Base-by-base conservation (phyloP, 1,139 yeast species). In the Taiozyma sp. region DNA sequence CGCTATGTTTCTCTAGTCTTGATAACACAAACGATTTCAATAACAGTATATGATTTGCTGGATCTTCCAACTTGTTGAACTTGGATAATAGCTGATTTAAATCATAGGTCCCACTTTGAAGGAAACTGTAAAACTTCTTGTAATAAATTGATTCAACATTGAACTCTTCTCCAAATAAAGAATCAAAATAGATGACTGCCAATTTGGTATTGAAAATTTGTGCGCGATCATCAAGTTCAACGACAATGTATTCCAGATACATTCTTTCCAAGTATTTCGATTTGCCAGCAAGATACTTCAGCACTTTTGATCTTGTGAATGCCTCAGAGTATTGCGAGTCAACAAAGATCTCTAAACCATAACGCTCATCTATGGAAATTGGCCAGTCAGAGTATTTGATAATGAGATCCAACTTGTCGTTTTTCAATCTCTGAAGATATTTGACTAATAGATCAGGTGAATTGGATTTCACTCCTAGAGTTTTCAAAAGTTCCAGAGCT, bases 211-310 rank as follows among this genome's bases (percentile, higher is more conserved):
- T 79, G 44, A 77, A 69, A 34, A 63, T 62, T 19, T 79, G 71
- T 9, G 80, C 73, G 28, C 70, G 60, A 39, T 77, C 78, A 2
- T 69, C 63, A 37, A 71, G 63, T 13, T 73, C 73, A 48, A 69
- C 75, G 9, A 80, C 70, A 29, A 83, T 64, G 60, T 80, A 82
- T 59, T 88, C 93, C 50, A 91, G 69, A 62, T 86, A 91, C 46
- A 49, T 58, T 59, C 47, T 67, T 66, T 42, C 62, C 51, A 56
- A 68, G 59, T 57, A 47, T 54, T 19, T 53, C 24, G 65, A 67
- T 53, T 47, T 62, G 29, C 46, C 49, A 54, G 30, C 67, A 52
- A 66, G 76, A 64, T 68, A 79, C 2, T 77, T 74, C 47, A 84
- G 71, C 0, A 89, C 85, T 58, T 74, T 72, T 16, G 67, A 56